These are phyloP conservation scores for Tetracladium setigerum DNA, from an alignment of 495 filamentous ascomycete species.

Conservation along the genomic window DNA sequence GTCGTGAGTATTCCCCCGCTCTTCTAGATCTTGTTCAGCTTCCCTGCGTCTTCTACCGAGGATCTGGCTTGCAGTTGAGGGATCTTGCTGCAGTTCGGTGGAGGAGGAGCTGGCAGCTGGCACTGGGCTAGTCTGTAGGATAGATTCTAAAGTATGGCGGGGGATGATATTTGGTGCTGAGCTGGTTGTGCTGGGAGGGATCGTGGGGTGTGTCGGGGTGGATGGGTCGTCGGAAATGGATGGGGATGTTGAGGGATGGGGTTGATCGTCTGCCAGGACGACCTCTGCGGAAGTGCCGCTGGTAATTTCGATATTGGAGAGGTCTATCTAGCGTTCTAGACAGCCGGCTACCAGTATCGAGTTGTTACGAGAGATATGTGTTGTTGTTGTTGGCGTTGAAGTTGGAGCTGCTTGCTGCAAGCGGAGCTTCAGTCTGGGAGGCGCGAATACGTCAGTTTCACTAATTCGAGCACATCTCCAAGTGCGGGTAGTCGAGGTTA, in stretches of 20 bases:
- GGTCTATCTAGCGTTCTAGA: conserved; percentile 4
- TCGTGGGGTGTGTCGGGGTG: conserved; percentile 30
- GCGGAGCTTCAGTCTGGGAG: too few relatives aligned
- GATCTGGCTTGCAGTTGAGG: conserved; percentile 9
- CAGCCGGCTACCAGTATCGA: conserved; percentile 1
- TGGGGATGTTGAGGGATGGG: conserved; percentile 25
- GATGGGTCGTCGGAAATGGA: conserved; percentile 35
- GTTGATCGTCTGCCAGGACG: conserved; percentile 39
- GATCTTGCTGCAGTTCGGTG: conserved; percentile 9
- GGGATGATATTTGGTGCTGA: conserved; percentile 23
- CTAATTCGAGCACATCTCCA: too few relatives aligned
- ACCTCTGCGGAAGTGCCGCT: conserved; percentile 28
- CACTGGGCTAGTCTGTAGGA: conserved; percentile 1
- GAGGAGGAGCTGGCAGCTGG: conserved; percentile 14
- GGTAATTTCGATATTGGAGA: neutral
- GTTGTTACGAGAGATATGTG: neutral
- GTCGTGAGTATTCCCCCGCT: conserved; percentile 6
- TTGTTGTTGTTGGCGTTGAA: neutral
- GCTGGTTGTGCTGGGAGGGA: conserved; percentile 30
- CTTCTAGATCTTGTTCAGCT: conserved; percentile 7
- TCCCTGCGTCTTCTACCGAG: conserved; percentile 21
- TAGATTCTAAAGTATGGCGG: neutral
- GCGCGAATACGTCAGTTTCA: too few relatives aligned
- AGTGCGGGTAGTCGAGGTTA: too few relatives aligned
- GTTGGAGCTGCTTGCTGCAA: too few relatives aligned